Percentiles rank a stretch among this genome's conserved stretches.
Evolutionary conservation across 2,329 filamentous ascomycete genomes (phyloP).

Genomic region (Monilinia polystroma): DNA sequence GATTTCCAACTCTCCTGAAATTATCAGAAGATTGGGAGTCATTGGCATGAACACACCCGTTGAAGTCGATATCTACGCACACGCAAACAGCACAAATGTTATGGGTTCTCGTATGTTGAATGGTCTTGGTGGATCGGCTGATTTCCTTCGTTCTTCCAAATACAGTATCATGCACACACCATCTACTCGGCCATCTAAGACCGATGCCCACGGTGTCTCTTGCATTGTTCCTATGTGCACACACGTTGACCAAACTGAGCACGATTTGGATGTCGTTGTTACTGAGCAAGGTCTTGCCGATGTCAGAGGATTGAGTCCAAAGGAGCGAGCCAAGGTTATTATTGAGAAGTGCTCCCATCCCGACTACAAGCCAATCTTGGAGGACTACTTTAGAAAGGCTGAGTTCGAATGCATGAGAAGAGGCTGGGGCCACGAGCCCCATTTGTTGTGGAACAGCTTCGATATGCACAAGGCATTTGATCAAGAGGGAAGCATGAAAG

Average conservation of each 20-base stretch:
- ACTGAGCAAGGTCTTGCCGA: conserved; percentile 74
- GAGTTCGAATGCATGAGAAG: conserved; percentile 83
- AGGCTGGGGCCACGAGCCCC: conserved; percentile 88
- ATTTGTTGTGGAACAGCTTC: conserved; percentile 81
- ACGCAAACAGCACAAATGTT: conserved; percentile 87
- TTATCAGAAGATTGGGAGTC: conserved; percentile 81
- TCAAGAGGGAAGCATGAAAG: conserved; percentile 78
- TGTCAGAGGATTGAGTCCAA: conserved; percentile 75
- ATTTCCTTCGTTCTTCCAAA: conserved; percentile 76
- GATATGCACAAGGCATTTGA: conserved; percentile 84
- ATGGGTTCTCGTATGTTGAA: conserved; percentile 88
- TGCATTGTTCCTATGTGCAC: conserved; percentile 95
- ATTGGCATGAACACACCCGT: conserved; percentile 96
- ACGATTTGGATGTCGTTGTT: conserved; percentile 89
- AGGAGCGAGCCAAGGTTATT: conserved; percentile 79
- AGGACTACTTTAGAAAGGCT: conserved; percentile 80
- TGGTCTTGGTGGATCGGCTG: conserved; percentile 76
- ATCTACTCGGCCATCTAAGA: conserved; percentile 75
- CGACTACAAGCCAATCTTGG: conserved; percentile 77
- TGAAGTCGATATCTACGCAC: conserved; percentile 91
- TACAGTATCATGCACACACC: conserved; percentile 95
- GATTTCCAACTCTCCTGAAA: conserved; percentile 86
- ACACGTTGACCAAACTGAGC: conserved; percentile 89
- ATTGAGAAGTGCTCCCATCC: conserved; percentile 86
- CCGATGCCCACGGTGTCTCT: conserved; percentile 74